These are phyloP conservation scores for Pestalotiopsis sp. DNA, from an alignment of 2,329 filamentous ascomycete genomes.

Conservation along the genomic window DNA sequence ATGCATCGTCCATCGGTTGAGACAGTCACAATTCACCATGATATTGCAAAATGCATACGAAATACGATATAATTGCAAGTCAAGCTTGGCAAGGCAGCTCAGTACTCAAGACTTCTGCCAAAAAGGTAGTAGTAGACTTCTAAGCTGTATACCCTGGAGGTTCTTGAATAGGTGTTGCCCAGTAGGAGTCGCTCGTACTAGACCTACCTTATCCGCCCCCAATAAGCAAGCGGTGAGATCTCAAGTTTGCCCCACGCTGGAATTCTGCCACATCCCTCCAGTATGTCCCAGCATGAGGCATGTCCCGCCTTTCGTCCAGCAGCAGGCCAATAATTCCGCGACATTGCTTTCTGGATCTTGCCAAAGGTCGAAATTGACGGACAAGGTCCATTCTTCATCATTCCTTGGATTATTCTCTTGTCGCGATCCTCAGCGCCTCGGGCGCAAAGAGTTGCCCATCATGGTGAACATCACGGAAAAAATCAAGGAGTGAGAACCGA, in stretches of 20 bases:
- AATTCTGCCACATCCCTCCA: constrained; percentile 9
- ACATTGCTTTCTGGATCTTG: not conserved
- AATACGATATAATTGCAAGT: too few relatives aligned
- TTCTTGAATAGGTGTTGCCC: too few relatives aligned
- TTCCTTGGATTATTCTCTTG: not conserved
- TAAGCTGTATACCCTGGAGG: too few relatives aligned
- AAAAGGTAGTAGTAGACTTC: too few relatives aligned
- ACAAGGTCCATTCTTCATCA: not conserved
- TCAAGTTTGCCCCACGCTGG: constrained; percentile 7
- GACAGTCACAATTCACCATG: too few relatives aligned
- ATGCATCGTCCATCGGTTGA: too few relatives aligned
- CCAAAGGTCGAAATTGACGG: not conserved
- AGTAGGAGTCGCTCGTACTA: too few relatives aligned
- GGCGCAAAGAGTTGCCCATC: constrained; percentile 34
- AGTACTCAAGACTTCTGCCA: too few relatives aligned
- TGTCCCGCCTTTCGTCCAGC: not conserved
- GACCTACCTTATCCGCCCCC: too few relatives aligned
- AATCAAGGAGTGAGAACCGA: constrained; percentile 86
- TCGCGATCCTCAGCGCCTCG: not conserved
- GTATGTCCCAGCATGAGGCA: not conserved
- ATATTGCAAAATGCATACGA: too few relatives aligned
- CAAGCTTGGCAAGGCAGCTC: too few relatives aligned
- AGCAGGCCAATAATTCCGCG: constrained; percentile 1
- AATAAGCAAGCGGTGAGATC: constrained; percentile 4
- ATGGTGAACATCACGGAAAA: constrained; percentile 99